Evolutionary conservation across 2,329 filamentous ascomycete species (phyloP), one percentile per base, ranked within the genome.

Genomic region (Pseudopyrenochaeta lycopersici): DNA sequence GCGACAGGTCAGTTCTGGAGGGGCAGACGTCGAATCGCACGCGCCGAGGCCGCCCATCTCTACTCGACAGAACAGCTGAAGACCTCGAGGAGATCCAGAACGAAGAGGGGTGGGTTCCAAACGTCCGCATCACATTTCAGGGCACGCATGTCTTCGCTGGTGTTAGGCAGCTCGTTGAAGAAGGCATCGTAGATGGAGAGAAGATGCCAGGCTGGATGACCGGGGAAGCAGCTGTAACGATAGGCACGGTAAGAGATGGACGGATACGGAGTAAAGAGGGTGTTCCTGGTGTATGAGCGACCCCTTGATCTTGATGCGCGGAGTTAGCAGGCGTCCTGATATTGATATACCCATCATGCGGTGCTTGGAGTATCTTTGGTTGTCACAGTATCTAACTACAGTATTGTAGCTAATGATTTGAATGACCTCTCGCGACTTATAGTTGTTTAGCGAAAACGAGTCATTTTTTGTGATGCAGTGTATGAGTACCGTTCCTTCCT

Each of bases 191-290:
- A 21, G 87, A 96, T 69, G 89, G 91, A 1, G 84, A 88, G 66
- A 85, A 81, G 49, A 93, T 96, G 89, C 92, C 92, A 0, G 90
- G 90, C 0, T 96, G 92, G 91, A 89, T 96, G 88, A 95, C 91
- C 1, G 92, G 92, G 1, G 92, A 96, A 67, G 90, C 92, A 39
- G 90, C 88, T 0, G 87, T 95, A 4, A 95, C 90, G 47, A 82
- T 88, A 32, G 90, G 90, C 0, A 83, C 86, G 23, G 86, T 96
- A 3, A 83, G 82, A 59, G 75, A 85, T 53, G 91, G 91, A 2
- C 81, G 87, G 57, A 86, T 92, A 46, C 57, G 62, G 42, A 66
- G 62, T 9, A 74, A 66, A 49, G 64, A 58, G 17, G 62, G 62
- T 46, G 56, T 68, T 39, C 61, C 66, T 35, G 65, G 66, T 41